Conservation (phyloP, 345 rosid genomes). For the Brassica nigra region DNA sequence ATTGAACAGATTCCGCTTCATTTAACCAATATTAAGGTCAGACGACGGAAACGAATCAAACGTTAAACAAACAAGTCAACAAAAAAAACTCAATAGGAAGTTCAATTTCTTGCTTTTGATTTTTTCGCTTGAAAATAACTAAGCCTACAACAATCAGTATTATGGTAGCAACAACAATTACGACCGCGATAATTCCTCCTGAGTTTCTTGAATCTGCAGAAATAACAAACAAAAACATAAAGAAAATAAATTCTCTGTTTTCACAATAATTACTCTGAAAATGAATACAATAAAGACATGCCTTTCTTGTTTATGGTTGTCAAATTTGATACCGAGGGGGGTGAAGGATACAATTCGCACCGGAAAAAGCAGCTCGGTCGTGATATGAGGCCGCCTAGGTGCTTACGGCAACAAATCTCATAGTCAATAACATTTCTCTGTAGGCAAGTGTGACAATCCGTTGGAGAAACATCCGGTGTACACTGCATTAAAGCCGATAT, state of each 20-base stretch:
- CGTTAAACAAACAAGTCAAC: not conserved
- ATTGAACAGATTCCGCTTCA: slow-evolving; percentile 49
- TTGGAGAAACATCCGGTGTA: slow-evolving; percentile 39
- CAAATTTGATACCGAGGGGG: not conserved
- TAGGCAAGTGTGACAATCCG: slow-evolving; percentile 31
- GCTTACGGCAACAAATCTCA: slow-evolving; percentile 3
- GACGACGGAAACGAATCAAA: not conserved
- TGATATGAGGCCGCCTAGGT: slow-evolving; percentile 1
- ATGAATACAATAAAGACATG: not conserved
- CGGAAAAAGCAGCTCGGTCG: not conserved
- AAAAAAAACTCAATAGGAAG: not conserved
- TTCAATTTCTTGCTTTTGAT: slow-evolving; percentile 3
- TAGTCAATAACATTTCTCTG: not conserved
- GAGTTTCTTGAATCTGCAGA: not conserved
- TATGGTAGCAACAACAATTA: slow-evolving; percentile 12
- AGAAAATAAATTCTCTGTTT: not conserved
- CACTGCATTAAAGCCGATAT: slow-evolving; percentile 38
- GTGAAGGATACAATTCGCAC: slow-evolving; percentile 17
- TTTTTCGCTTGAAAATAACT: slow-evolving; percentile 14
- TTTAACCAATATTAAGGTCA: slow-evolving; percentile 31
- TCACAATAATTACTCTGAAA: not conserved
- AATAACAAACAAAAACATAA: not conserved
- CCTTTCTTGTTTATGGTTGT: not conserved
- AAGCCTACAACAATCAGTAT: slow-evolving; percentile 19
- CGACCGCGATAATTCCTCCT: slow-evolving; percentile 1